These are phyloP conservation scores for Zymoseptoria brevis DNA, from an alignment of 2,329 filamentous ascomycete species.

Conservation along the genomic window DNA sequence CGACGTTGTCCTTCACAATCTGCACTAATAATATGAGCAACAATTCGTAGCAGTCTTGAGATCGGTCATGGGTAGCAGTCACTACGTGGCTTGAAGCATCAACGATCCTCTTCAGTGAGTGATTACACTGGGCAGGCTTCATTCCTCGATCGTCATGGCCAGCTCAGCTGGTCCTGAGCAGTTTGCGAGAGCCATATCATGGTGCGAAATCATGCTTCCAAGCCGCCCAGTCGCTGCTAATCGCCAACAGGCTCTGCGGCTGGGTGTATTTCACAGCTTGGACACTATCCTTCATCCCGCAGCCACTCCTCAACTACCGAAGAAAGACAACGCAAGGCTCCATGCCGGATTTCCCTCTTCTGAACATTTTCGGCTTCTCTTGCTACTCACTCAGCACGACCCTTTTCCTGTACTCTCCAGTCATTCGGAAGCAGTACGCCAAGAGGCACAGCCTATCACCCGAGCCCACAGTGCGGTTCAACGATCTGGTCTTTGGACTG, in stretches of 20 bases:
- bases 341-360: slow-evolving; percentile 76
- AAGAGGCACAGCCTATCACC: slow-evolving; percentile 64
- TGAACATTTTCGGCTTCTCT: slow-evolving; percentile 65
- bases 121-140: too few species aligned
- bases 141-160: not conserved
- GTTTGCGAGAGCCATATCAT: slow-evolving; percentile 9
- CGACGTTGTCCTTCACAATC: too few species aligned
- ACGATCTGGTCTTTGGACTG: slow-evolving; percentile 80
- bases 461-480: slow-evolving; percentile 76
- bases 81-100: not conserved
- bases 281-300: slow-evolving; percentile 90
- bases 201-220: slow-evolving; percentile 11
- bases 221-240: not conserved
- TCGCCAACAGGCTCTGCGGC: slow-evolving; percentile 19
- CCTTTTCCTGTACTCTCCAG: slow-evolving; percentile 69
- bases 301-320: slow-evolving; percentile 69
- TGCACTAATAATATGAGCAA: not conserved
- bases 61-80: not conserved
- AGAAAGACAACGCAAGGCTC: slow-evolving; percentile 74
- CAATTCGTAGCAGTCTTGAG: not conserved
- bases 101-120: not conserved
- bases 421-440: slow-evolving; percentile 76
- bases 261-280: slow-evolving; percentile 34
- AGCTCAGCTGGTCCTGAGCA: not conserved
- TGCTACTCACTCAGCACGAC: slow-evolving; percentile 65